These are phyloP conservation scores for Podospora fimiseda DNA, from an alignment of 495 filamentous ascomycete genomes.

Conservation along the genomic window DNA sequence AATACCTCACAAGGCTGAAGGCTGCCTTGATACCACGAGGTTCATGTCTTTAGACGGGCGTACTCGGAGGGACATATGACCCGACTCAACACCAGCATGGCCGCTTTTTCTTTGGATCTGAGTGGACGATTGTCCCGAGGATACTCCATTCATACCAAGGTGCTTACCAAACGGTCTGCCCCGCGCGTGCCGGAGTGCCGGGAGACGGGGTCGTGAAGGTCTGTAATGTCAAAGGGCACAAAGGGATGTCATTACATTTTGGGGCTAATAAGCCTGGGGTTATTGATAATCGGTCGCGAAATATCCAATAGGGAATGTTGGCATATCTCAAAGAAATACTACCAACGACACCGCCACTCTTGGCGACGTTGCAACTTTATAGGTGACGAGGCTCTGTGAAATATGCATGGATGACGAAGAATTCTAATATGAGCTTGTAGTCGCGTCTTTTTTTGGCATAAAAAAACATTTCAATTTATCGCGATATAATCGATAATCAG, in stretches of 20 bases:
- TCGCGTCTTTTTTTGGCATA: neutral
- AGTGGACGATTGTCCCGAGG: neutral
- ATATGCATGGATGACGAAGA: neutral
- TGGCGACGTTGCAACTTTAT: neutral
- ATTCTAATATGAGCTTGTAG: neutral
- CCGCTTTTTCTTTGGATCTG: neutral
- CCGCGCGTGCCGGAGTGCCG: neutral
- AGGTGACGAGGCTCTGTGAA: neutral
- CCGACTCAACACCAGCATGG: conserved; percentile 8
- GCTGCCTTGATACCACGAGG: conserved; percentile 1
- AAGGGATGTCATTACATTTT: neutral
- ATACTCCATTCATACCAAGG: neutral
- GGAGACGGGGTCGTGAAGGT: neutral
- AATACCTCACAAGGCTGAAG: neutral
- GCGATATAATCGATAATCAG: no score
- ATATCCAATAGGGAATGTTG: neutral
- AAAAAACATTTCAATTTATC: no score
- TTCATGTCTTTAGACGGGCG: neutral
- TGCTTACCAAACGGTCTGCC: neutral
- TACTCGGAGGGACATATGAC: conserved; percentile 21
- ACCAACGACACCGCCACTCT: neutral
- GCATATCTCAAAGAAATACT: neutral
- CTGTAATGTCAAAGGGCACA: neutral
- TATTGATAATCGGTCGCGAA: neutral
- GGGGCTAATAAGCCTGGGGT: neutral